phyloP scores from a whole-genome alignment of 345 rosid species.

The Excoecaria agallocha region DNA sequence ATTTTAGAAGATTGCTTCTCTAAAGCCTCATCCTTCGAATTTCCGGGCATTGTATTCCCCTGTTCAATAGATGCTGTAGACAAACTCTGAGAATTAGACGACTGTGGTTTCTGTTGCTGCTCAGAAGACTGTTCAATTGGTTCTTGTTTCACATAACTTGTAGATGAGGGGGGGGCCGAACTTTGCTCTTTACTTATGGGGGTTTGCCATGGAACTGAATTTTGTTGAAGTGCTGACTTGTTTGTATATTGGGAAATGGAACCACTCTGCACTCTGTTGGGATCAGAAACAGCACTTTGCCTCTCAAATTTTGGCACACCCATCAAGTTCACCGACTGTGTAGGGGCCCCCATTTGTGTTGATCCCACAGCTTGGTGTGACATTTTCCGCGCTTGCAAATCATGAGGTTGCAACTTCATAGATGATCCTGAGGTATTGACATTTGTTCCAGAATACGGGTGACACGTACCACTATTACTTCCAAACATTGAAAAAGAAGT shows the following conservation, averaged over 20 bases:
- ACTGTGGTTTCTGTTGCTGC: constrained; percentile 40
- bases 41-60: constrained; percentile 41
- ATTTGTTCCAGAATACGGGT: constrained; percentile 51
- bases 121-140: constrained; percentile 55
- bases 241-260: constrained; percentile 44
- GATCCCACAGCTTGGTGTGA: constrained; percentile 53
- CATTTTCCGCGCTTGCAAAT: constrained; percentile 58
- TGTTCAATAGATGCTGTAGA: constrained; percentile 44
- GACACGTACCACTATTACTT: constrained; percentile 46
- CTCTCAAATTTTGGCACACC: constrained; percentile 62
- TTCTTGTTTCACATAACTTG: constrained; percentile 60
- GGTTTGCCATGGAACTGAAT: constrained; percentile 57
- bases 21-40: constrained; percentile 48
- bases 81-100: constrained; percentile 29
- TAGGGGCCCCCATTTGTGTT: constrained; percentile 34
- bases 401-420: constrained; percentile 61
- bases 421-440: constrained; percentile 50
- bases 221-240: no score
- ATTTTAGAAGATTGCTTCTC: constrained; percentile 62
- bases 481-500: constrained; percentile 63
- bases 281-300: constrained; percentile 47
- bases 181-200: constrained; percentile 42
- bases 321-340: constrained; percentile 37
- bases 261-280: constrained; percentile 52
- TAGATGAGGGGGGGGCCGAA: constrained; percentile 38